Evolutionary conservation across 805 yeast genomes (phyloP), one percentile per base, ranked within the genome.

Genomic region (Myxozyma vanderwaltii): DNA sequence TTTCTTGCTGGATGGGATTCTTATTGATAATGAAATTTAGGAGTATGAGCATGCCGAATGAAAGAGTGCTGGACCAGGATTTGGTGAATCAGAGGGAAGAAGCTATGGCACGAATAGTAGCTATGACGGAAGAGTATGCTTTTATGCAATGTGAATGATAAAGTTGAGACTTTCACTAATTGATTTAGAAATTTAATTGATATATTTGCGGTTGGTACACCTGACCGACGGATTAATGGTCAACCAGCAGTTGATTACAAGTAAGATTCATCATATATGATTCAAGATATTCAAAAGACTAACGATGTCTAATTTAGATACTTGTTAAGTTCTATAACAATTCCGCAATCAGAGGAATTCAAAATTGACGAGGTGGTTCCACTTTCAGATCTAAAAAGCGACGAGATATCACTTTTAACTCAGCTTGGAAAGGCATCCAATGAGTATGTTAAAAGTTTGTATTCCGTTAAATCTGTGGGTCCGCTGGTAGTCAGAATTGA

Each of bases 161-260:
- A n/a, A 8, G 29, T 24, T 6, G 0, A 29, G 46, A 15, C 12
- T 17, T 17, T 27, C 27, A 4, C 23, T 36, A 17, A 35, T 29
- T 26, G 21, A 10, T 4, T 38, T 10, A 62, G 65, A 50, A 62
- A 60, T 31, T 46, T 62, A 39, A 62, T 62, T 39, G 65, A 62
- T 27, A 56, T 62, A 23, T 62, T 62, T 50, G 59, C 61, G 4
- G 65, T 62, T n/a, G 65, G 65, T 3, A 52, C 65, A 5, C 61
- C 64, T 3, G 65, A 59, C 17, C 23, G 64, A 17, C 43, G 65
- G 35, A 35, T 54, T 10, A 49, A 48, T 33, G 53, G 58, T 10
- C 62, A 48, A 26, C 43, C 59, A 3, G 38, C 54, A 3, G 52
- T 58, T 15, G 54, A 58, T 36, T 61, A 61, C 57, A 50, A 51